Conservation (phyloP, 192 early-diverging fungal species). For the Bifiguratus adelaidae region DNA sequence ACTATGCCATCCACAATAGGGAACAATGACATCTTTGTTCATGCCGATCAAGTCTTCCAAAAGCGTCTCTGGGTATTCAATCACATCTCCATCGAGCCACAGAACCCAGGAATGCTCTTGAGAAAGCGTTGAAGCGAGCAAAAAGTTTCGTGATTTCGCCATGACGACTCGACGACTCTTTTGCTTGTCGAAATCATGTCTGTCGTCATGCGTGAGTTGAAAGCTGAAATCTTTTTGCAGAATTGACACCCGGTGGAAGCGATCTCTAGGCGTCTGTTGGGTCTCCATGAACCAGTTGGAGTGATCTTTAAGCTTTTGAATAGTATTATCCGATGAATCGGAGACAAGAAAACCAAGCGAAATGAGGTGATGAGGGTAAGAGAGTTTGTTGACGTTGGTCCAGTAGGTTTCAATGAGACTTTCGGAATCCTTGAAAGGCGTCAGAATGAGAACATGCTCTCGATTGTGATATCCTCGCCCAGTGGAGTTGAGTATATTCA, state of each 20-base stretch:
- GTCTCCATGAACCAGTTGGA: slow-evolving; percentile 1
- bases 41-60: slow-evolving; percentile 46
- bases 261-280: slow-evolving; percentile 21
- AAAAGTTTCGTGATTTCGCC: slow-evolving; percentile 50
- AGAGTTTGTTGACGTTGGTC: slow-evolving; percentile 35
- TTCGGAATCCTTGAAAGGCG: slow-evolving; percentile 53
- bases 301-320: slow-evolving; percentile 27
- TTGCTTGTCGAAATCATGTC: slow-evolving; percentile 51
- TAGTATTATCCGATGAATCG: slow-evolving; percentile 44
- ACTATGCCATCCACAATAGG: slow-evolving; percentile 35
- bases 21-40: slow-evolving; percentile 58
- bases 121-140: slow-evolving; percentile 42
- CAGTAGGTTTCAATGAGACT: slow-evolving; percentile 48
- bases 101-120: slow-evolving; percentile 55
- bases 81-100: slow-evolving; percentile 66
- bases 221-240: slow-evolving; percentile 48
- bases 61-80: slow-evolving; percentile 48
- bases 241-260: slow-evolving; percentile 45
- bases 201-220: slow-evolving; percentile 30
- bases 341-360: slow-evolving; percentile 62
- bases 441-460: slow-evolving; percentile 47
- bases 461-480: slow-evolving; percentile 1
- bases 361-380: slow-evolving; percentile 48
- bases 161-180: slow-evolving; percentile 42
- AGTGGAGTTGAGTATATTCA: slow-evolving; percentile 6